Conservation (phyloP, 1,284 basidiomycete genomes). For the Ustilago sp. region DNA sequence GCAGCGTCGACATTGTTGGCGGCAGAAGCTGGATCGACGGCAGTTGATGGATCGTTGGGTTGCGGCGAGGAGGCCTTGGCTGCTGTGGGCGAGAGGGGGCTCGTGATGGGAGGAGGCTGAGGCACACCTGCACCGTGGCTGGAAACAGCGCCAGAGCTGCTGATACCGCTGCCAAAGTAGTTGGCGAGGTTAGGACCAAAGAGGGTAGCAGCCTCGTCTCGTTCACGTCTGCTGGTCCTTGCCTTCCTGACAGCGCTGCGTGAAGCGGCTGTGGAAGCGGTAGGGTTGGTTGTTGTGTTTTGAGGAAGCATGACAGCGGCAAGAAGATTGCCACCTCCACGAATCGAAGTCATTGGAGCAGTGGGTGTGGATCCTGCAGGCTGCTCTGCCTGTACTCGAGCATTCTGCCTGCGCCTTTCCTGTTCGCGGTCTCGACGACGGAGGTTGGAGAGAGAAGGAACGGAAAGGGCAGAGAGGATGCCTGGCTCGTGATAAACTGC, state of each 20-base stretch:
- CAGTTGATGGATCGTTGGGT: background rate
- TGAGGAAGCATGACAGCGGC: slow-evolving; percentile 24
- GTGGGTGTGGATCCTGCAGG: background rate
- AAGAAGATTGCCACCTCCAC: slow-evolving; percentile 15
- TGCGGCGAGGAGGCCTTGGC: background rate
- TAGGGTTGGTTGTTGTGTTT: background rate
- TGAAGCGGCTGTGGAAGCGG: slow-evolving; percentile 8
- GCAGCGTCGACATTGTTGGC: slow-evolving; percentile 1
- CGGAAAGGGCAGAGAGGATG: slow-evolving; percentile 41
- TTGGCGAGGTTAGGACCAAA: slow-evolving; percentile 62
- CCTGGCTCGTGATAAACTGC: slow-evolving; percentile 34
- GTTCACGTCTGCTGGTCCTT: slow-evolving; percentile 46
- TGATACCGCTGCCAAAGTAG: slow-evolving; percentile 61
- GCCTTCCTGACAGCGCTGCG: slow-evolving; percentile 27
- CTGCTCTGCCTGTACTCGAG: slow-evolving; percentile 14
- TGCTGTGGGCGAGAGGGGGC: slow-evolving; percentile 19
- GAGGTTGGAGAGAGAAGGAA: slow-evolving; percentile 40
- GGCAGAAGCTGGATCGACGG: slow-evolving; percentile 4
- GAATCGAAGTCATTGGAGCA: slow-evolving; percentile 5
- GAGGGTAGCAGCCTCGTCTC: slow-evolving; percentile 59
- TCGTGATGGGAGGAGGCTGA: slow-evolving; percentile 22
- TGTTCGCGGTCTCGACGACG: slow-evolving; percentile 49
- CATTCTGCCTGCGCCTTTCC: slow-evolving; percentile 37
- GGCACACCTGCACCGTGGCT: slow-evolving; percentile 28
- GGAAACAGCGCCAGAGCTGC: slow-evolving; percentile 52